Evolutionary conservation across 495 filamentous ascomycete genomes (phyloP).

Genomic region (Neurospora sp.): DNA sequence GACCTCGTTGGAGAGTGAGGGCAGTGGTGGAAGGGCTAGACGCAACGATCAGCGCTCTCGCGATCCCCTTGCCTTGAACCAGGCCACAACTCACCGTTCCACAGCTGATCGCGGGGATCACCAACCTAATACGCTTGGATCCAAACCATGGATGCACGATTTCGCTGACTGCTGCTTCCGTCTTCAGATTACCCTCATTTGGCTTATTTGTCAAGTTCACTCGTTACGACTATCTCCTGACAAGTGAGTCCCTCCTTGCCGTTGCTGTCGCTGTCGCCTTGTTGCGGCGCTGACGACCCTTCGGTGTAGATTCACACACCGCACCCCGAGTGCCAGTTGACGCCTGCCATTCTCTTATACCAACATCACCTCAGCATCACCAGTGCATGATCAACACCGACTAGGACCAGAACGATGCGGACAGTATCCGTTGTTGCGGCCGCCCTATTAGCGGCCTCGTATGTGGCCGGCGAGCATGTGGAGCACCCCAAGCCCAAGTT

Average conservation of each 20-base stretch:
- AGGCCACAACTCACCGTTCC: neutral
- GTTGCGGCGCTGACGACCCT: slow-evolving; percentile 15
- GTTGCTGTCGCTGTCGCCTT: neutral
- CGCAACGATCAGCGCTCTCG: neutral
- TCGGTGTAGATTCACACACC: slow-evolving; percentile 18
- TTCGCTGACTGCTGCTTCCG: slow-evolving; percentile 17
- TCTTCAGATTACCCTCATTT: slow-evolving; percentile 46
- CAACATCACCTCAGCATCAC: slow-evolving; percentile 6
- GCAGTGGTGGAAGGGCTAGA: neutral
- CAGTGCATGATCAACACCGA: slow-evolving; percentile 8
- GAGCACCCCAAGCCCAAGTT: slow-evolving; percentile 35
- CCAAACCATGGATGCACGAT: neutral
- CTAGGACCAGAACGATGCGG: slow-evolving; percentile 30
- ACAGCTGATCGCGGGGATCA: slow-evolving; percentile 25
- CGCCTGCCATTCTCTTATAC: slow-evolving; percentile 11
- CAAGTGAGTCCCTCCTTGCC: slow-evolving; percentile 28
- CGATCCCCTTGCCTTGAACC: neutral
- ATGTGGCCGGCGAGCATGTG: slow-evolving; percentile 32
- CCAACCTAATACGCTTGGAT: slow-evolving; percentile 17
- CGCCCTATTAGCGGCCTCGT: slow-evolving; percentile 41
- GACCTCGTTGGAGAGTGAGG: neutral
- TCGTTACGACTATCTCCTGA: slow-evolving; percentile 46
- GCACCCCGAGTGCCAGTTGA: neutral
- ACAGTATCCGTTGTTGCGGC: slow-evolving; percentile 40
- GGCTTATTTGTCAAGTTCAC: slow-evolving; percentile 53